Evolutionary conservation across 208 protist species (phyloP), one percentile per base, ranked within the genome.

Genomic region (Sergeia podlipaevii): DNA sequence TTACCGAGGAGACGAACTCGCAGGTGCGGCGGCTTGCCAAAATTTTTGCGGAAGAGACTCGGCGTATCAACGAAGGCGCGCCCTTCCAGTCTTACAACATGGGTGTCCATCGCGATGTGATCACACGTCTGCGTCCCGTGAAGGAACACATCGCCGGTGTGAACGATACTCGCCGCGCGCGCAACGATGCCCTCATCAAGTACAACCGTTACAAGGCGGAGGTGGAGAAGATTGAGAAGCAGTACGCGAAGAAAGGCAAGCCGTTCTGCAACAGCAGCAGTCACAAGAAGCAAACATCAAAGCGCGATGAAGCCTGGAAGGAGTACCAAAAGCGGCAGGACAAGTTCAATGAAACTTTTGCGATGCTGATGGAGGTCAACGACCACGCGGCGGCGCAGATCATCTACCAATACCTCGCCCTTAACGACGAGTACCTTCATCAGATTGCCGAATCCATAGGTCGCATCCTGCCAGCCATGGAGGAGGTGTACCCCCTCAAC

Each of bases 361-460:
- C 37, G 2, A n/a, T 80, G 52, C 61, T 85, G 51, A 85, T 80
- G 77, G 72, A 85, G 52, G 74, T 85, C 33, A 80, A 85, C 47
- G 77, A 80, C 48, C 72, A 85, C 70, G 73, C 77, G 13, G 72
- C 73, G 10, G 72, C 77, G 11, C 69, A 80, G 50, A 65, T 80
- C 20, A 77, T 85, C n/a, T 69, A 85, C 56, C 77, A 73, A 56
- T 85, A 80, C 63, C 65, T 85, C 26, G 36, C 60, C 1, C 52
- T 85, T 23, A 80, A 85, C 45, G 38, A 74, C 56, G 73, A 80
- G 56, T 85, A 85, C 54, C 60, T 85, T 50, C 60, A 67, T 34
- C 69, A 80, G 60, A 44, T 85, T 10, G 42, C 74, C 18, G 49
- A 17, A 23, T 72, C 68, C 21, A 54, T 85, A 49, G 69, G 65